Conservation (phyloP, 768 basidiomycete genomes). For the Chalciporus sphaerocephalus region DNA sequence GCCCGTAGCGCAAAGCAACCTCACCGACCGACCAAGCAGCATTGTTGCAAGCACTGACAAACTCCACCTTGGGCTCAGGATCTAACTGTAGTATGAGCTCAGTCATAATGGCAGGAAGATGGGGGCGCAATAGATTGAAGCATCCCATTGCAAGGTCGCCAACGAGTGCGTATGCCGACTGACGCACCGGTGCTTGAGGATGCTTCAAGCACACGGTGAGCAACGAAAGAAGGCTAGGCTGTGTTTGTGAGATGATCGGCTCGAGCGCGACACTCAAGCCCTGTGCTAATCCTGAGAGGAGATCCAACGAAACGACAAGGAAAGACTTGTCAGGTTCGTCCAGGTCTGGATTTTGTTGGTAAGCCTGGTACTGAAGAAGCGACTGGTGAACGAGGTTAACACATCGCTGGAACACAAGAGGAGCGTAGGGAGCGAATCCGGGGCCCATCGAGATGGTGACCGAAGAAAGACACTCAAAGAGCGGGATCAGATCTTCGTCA, state of each 20-base stretch:
- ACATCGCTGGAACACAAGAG: conserved; percentile 91
- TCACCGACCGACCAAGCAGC: conserved; percentile 99
- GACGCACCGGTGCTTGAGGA: conserved; percentile 91
- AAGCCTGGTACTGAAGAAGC: conserved; percentile 82
- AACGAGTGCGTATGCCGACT: conserved; percentile 96
- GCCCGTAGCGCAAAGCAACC: conserved; percentile 87
- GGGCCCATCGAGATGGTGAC: conserved; percentile 94
- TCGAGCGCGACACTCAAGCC: conserved; percentile 81
- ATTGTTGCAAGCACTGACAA: conserved; percentile 96
- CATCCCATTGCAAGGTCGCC: conserved; percentile 98
- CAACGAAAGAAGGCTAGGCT: conserved; percentile 76
- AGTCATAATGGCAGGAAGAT: conserved; percentile 84
- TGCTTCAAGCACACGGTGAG: conserved; percentile 91
- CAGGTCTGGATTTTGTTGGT: conserved; percentile 80
- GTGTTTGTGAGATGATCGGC: conserved; percentile 58
- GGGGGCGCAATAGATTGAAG: conserved; percentile 79
- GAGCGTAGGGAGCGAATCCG: conserved; percentile 84
- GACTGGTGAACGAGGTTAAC: conserved; percentile 77
- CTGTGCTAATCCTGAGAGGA: conserved; percentile 93
- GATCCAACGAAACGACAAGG: conserved; percentile 96
- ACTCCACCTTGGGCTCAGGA: conserved; percentile 88
- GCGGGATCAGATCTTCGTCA: conserved; percentile 88
- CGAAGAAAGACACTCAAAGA: conserved; percentile 97
- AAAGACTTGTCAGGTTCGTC: conserved; percentile 97
- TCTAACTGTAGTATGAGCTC: conserved; percentile 88